Percentiles rank a stretch among this genome's conserved stretches.
phyloP scores from a whole-genome alignment of 805 yeast genomes.

The Torulaspora gathmanii region DNA sequence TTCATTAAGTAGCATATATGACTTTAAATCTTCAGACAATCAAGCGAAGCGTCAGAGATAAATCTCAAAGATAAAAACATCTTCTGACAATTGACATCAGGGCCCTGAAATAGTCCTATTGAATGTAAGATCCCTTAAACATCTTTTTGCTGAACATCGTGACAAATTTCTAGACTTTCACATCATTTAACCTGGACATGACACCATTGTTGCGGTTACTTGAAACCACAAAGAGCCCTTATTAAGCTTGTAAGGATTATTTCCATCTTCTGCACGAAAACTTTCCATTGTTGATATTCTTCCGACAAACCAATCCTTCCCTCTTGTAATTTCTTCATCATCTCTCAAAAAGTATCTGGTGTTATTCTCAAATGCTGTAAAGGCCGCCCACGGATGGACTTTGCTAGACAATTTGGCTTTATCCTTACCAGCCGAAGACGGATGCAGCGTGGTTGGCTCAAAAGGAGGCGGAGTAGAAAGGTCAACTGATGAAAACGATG shows the following conservation, averaged over 20 bases:
- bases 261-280: constrained; percentile 42
- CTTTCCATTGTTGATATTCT: constrained; percentile 56
- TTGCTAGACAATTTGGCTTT: constrained; percentile 17
- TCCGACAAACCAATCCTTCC: constrained; percentile 81
- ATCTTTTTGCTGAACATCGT: no score
- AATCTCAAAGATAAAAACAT: no score
- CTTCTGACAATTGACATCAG: no score
- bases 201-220: constrained; percentile 44
- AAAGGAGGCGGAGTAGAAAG: constrained; percentile 33
- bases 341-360: constrained; percentile 73
- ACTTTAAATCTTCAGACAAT: no score
- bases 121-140: no score
- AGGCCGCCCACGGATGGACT: constrained; percentile 84
- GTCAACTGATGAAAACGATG: constrained; percentile 36
- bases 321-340: constrained; percentile 35
- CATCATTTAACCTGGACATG: constrained; percentile 4
- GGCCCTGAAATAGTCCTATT: no score
- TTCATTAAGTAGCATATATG: no score
- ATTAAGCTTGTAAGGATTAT: constrained; percentile 63
- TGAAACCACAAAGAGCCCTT: constrained; percentile 61
- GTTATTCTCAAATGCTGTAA: constrained; percentile 68
- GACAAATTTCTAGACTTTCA: no score
- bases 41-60: no score
- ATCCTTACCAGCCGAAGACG: constrained; percentile 16
- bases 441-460: constrained; percentile 13